These are phyloP conservation scores for Trichoderma afroharzianum DNA, from an alignment of 2,329 filamentous ascomycete genomes.

Conservation along the genomic window DNA sequence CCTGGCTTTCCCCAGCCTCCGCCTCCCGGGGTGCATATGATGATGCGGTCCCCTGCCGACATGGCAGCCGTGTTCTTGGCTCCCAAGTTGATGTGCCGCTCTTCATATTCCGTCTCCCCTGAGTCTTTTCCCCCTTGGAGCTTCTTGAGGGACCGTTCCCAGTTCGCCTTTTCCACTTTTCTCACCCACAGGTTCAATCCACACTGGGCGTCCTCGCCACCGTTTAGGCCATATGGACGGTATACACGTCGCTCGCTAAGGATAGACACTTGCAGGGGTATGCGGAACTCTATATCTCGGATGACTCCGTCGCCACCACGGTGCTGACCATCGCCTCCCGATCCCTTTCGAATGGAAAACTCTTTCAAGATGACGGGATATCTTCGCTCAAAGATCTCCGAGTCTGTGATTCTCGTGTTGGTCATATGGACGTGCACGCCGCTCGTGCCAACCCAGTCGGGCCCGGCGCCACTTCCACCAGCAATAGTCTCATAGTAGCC, in stretches of 20 bases:
- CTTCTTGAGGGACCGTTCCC: slow-evolving; percentile 42
- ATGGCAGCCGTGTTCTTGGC: slow-evolving; percentile 78
- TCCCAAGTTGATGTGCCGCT: slow-evolving; percentile 67
- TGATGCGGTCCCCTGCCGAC: slow-evolving; percentile 72
- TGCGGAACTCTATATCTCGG: slow-evolving; percentile 74
- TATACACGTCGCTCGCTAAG: slow-evolving; percentile 75
- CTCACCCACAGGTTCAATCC: slow-evolving; percentile 87
- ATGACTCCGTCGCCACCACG: slow-evolving; percentile 70
- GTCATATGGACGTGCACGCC: slow-evolving; percentile 59
- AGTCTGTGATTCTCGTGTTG: slow-evolving; percentile 69
- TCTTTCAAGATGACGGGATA: slow-evolving; percentile 72
- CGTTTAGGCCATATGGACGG: slow-evolving; percentile 63
- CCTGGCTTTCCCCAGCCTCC: slow-evolving; percentile 69
- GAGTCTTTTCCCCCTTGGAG: slow-evolving; percentile 33
- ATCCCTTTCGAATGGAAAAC: slow-evolving; percentile 62
- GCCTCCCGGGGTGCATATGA: slow-evolving; percentile 73
- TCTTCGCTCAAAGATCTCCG: slow-evolving; percentile 42
- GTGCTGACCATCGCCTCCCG: slow-evolving; percentile 63
- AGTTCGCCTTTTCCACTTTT: slow-evolving; percentile 58
- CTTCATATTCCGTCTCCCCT: slow-evolving; percentile 46
- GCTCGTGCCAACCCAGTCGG: slow-evolving; percentile 43
- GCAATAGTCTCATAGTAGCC: slow-evolving; percentile 60
- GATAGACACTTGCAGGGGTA: slow-evolving; percentile 73
- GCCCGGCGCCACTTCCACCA: slow-evolving; percentile 66
- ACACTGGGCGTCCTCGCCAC: slow-evolving; percentile 73